Evolutionary conservation across 2,329 filamentous ascomycete genomes (phyloP), one percentile per base, ranked within the genome.

Genomic region (Stachybotrys chartarum): DNA sequence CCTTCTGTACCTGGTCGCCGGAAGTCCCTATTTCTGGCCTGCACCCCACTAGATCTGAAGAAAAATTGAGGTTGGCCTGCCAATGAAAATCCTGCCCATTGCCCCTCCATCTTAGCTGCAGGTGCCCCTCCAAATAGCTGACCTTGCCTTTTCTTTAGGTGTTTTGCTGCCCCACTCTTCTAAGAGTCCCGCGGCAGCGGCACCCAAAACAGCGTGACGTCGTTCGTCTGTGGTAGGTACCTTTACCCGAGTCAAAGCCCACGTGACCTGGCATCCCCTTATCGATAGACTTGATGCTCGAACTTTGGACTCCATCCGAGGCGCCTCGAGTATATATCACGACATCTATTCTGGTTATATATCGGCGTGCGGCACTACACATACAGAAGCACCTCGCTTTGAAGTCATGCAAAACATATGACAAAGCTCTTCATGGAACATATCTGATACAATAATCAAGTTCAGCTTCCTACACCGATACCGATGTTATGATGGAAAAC

Each of bases 401-500:
- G 35, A 14, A 42, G 35, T 14, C 35, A 42, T 42, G 35, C 35
- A 42, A 42, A 2, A 10, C 35, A 42, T 14, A 14, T 42, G 14
- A 42, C 35, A 6, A 6, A 14, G 48, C n/a, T 30, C 32, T 51
- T 35, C 50, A 51, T 51, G 50, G 50, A 51, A 11, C 14, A 3
- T 35, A 39, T 3, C 50, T 39, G 31, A 30, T n/a, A 51, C 30
- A 16, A 42, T 35, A 32, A 51, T 42, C 14, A 14, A 42, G 5
- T 10, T 5, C 8, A 42, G 35, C 8, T 14, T 10, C 35, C 8
- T 18, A 12, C 35, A 42, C 51, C 51, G 42, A 49, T 24, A 45
- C 55, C 53, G 59, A 63, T 67, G 66, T 64, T 57, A 66, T 62
- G 62, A 83, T 83, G 80, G 80, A 83, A 70, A 79, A 78, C 63